A percentile compares a stretch with the other conserved stretches of the same genome.
These are phyloP conservation scores for Wickerhamiella slavikovae DNA, from an alignment of 805 yeast genomes.

Conservation along the genomic window DNA sequence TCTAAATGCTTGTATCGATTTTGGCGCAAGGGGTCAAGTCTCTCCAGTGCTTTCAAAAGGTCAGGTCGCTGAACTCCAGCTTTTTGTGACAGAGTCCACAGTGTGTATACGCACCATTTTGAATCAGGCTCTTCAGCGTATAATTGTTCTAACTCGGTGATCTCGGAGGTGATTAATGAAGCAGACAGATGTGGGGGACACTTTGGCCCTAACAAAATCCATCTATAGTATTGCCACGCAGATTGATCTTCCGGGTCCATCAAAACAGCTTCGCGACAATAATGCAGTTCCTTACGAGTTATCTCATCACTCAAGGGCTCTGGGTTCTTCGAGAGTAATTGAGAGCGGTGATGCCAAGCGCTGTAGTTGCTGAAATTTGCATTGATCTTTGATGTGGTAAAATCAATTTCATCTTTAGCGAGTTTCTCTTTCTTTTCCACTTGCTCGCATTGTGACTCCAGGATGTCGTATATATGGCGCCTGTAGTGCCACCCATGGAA, in stretches of 20 bases:
- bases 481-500: conserved; percentile 95
- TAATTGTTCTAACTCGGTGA: conserved; percentile 34
- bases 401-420: conserved; percentile 40
- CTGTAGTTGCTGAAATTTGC: conserved; percentile 78
- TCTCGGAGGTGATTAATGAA: conserved; percentile 25
- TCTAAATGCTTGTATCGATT: conserved; percentile 10
- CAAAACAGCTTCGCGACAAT: conserved; percentile 65
- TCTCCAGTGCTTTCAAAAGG: conserved; percentile 15
- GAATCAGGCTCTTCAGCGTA: conserved; percentile 58
- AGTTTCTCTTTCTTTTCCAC: conserved; percentile 11
- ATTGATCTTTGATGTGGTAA: conserved; percentile 60
- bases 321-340: conserved; percentile 37
- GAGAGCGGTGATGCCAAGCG: conserved; percentile 85
- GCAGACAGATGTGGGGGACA: conserved; percentile 16
- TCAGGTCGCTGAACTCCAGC: conserved; percentile 1
- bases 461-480: conserved; percentile 38
- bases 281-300: conserved; percentile 36
- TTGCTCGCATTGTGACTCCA: conserved; percentile 12
- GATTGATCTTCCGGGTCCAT: conserved; percentile 92
- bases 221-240: conserved; percentile 71
- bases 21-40: conserved; percentile 13
- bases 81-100: conserved; percentile 3
- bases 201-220: conserved; percentile 36
- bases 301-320: conserved; percentile 12
- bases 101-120: conserved; percentile 48